Evolutionary conservation across 2,329 filamentous ascomycete genomes (phyloP).

Genomic region (Cladosporium sp.): DNA sequence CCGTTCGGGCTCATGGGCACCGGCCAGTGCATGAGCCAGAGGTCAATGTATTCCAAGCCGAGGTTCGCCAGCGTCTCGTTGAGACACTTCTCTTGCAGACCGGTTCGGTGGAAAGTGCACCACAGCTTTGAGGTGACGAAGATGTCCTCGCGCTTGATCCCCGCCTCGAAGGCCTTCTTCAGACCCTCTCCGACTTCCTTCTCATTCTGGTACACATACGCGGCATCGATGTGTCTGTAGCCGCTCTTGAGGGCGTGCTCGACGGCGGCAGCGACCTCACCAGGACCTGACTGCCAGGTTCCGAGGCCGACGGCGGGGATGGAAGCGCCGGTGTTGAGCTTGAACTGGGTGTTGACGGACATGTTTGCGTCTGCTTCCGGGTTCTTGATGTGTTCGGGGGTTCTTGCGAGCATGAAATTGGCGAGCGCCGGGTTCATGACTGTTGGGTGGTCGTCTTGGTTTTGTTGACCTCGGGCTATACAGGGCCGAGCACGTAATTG

Average conservation of each 20-base stretch:
- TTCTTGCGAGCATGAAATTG: conserved; percentile 28
- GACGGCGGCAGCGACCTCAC: conserved; percentile 46
- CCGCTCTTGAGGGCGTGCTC: conserved; percentile 45
- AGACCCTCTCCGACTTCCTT: conserved; percentile 42
- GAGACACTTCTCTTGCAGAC: conserved; percentile 69
- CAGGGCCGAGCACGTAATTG: conserved; percentile 7
- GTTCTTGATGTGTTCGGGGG: conserved; percentile 26
- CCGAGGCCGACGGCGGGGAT: conserved; percentile 37
- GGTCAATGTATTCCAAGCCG: conserved; percentile 75
- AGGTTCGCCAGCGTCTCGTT: conserved; percentile 69
- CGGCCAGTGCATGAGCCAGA: conserved; percentile 82
- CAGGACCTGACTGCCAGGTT: conserved; percentile 38
- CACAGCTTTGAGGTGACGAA: conserved; percentile 56
- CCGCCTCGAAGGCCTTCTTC: conserved; percentile 50
- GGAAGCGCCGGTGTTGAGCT: conserved; percentile 36
- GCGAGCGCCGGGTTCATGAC: conserved; percentile 29
- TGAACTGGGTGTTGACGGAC: conserved; percentile 29
- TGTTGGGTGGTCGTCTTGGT: not conserved
- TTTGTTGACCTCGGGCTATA: conserved; percentile 4
- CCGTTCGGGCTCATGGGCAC: conserved; percentile 75
- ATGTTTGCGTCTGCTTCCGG: conserved; percentile 23
- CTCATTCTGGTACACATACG: conserved; percentile 44
- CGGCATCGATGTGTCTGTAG: conserved; percentile 61
- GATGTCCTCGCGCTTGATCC: conserved; percentile 27
- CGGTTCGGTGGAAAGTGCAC: conserved; percentile 67